Percentiles rank a stretch among this genome's conserved stretches.
These are phyloP conservation scores for Xylaria intraflava DNA, from an alignment of 495 filamentous ascomycete species.

Conservation along the genomic window DNA sequence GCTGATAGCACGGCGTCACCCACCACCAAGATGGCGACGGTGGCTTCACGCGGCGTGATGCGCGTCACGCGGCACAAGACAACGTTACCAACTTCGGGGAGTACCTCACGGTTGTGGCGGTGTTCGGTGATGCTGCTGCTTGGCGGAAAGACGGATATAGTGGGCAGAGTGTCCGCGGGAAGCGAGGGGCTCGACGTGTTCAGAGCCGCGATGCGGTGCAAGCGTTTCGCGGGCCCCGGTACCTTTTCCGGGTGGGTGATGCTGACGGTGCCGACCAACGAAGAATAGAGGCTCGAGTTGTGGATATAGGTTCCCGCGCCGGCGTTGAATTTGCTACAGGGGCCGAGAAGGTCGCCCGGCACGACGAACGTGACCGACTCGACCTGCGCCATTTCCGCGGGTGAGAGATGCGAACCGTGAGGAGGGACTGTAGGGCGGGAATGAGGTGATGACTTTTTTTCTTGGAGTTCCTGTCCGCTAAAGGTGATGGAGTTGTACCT, in stretches of 20 bases:
- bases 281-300: constrained; percentile 63
- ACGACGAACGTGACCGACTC: constrained; percentile 33
- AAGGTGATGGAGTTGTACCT: too few relatives aligned
- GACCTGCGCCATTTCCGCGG: background rate
- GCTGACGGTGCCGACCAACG: constrained; percentile 56
- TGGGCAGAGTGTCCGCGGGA: constrained; percentile 26
- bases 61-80: constrained; percentile 82
- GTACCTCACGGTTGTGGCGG: constrained; percentile 61
- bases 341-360: constrained; percentile 74
- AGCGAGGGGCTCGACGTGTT: constrained; percentile 14
- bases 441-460: too few relatives aligned
- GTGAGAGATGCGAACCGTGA: background rate
- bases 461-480: too few relatives aligned
- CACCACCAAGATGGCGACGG: constrained; percentile 73
- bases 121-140: constrained; percentile 38
- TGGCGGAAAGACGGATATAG: constrained; percentile 33
- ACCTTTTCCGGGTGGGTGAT: constrained; percentile 44
- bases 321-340: constrained; percentile 54
- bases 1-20: constrained; percentile 56
- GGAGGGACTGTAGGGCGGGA: too few relatives aligned
- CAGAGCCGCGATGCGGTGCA: constrained; percentile 45
- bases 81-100: constrained; percentile 71
- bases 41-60: constrained; percentile 74
- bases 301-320: constrained; percentile 81
- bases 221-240: constrained; percentile 49